A percentile compares a stretch with the other conserved stretches of the same genome.
These are phyloP conservation scores for Corymbia calophylla DNA, from an alignment of 441 rosid genomes.

Conservation along the genomic window DNA sequence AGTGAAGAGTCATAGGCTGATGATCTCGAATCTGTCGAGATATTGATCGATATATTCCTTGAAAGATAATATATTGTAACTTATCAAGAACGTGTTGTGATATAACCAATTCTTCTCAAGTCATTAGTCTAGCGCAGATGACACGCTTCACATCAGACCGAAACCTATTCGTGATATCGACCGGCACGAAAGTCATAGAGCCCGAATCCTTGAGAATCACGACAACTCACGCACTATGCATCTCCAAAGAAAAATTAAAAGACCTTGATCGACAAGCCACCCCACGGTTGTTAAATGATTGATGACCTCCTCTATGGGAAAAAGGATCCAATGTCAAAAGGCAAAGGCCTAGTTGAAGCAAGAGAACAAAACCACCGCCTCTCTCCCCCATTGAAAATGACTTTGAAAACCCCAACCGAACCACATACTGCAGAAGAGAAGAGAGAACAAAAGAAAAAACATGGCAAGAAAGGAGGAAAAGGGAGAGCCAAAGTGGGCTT, in stretches of 20 bases:
- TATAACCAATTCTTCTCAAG: background rate
- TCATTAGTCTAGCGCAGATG: background rate
- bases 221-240: background rate
- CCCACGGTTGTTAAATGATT: background rate
- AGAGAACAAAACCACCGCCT: background rate
- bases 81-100: accelerated
- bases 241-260: background rate
- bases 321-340: background rate
- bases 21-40: background rate
- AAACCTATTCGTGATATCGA: accelerated
- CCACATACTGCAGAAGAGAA: background rate
- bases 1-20: accelerated
- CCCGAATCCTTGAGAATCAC: background rate
- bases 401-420: background rate
- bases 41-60: accelerated
- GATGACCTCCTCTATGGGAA: background rate
- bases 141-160: background rate
- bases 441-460: background rate
- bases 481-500: background rate
- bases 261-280: background rate
- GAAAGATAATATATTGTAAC: accelerated
- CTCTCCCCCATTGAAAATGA: background rate
- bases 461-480: background rate
- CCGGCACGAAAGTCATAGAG: accelerated
- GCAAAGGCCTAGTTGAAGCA: background rate